Conservation (phyloP, 2,329 filamentous ascomycete species). For the Annulohypoxylon truncatum region DNA sequence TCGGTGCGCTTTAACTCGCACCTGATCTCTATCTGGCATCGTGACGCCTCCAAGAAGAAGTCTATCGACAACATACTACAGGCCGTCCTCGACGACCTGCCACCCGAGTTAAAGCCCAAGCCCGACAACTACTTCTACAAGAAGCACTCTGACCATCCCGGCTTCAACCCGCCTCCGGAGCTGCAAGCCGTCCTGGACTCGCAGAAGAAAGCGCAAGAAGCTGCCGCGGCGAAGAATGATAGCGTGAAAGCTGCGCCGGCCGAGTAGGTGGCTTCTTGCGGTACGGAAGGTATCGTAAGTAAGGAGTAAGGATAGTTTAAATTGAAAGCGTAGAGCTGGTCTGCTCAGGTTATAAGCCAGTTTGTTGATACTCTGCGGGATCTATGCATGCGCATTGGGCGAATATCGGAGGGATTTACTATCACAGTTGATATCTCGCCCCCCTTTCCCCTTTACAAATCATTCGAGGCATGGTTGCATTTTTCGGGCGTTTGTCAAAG, state of each 20-base stretch:
- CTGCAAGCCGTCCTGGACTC: conserved; percentile 69
- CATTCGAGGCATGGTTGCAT: conserved; percentile 24
- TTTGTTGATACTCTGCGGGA: neutral
- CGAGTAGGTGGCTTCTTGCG: conserved; percentile 18
- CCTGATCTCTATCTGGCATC: conserved; percentile 93
- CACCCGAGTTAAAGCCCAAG: conserved; percentile 77
- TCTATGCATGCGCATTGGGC: conserved; percentile 7
- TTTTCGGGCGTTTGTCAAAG: conserved; percentile 31
- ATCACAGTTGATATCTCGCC: neutral
- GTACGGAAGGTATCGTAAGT: neutral
- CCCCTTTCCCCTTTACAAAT: neutral
- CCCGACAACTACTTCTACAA: conserved; percentile 84
- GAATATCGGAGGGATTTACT: neutral
- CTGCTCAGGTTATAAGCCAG: neutral
- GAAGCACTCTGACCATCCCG: conserved; percentile 87
- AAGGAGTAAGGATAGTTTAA: neutral
- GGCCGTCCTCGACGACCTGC: conserved; percentile 79
- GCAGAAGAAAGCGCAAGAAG: conserved; percentile 61
- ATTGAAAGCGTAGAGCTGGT: neutral
- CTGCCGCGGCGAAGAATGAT: conserved; percentile 45
- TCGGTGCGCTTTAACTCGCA: conserved; percentile 90
- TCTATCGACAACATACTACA: conserved; percentile 80
- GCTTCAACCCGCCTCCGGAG: conserved; percentile 75
- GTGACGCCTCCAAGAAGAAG: conserved; percentile 81
- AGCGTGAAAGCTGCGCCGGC: conserved; percentile 41